Conservation (phyloP, 2,329 filamentous ascomycete species). For the Saccharata proteae region DNA sequence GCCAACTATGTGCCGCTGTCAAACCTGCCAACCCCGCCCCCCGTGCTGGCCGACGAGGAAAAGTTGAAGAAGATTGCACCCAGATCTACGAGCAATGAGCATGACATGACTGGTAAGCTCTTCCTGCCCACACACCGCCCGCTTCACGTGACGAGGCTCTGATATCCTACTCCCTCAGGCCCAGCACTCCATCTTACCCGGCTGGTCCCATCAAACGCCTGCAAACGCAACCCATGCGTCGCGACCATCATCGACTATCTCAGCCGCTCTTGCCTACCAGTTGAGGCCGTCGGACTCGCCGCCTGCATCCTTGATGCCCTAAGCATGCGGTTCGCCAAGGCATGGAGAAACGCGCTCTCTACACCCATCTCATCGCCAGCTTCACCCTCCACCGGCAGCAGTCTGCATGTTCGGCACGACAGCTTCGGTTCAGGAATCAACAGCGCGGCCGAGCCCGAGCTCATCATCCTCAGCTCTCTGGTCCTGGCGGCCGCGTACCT, state of each 20-base stretch:
- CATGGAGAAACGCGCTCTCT: constrained; percentile 18
- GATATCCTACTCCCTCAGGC: constrained; percentile 13
- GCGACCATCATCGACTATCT: constrained; percentile 19
- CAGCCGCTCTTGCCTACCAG: constrained; percentile 19
- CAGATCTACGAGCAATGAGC: not conserved
- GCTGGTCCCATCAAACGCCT: constrained; percentile 23
- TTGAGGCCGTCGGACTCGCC: constrained; percentile 24
- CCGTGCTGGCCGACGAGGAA: constrained; percentile 1
- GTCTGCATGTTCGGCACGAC: constrained; percentile 3
- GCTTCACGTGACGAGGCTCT: not conserved
- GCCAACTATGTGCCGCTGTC: constrained; percentile 26
- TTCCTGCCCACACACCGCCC: not conserved
- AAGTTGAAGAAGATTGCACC: too few species aligned
- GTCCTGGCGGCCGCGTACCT: constrained; percentile 23
- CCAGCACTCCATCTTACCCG: constrained; percentile 23
- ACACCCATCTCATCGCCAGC: constrained; percentile 6
- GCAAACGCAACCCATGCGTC: constrained; percentile 16
- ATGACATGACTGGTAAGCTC: too few species aligned
- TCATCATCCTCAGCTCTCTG: constrained; percentile 24
- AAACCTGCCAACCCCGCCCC: constrained; percentile 29
- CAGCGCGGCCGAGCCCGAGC: constrained; percentile 16
- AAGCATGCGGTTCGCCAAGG: constrained; percentile 19
- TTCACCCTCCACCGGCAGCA: constrained; percentile 2
- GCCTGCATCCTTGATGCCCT: constrained; percentile 26
- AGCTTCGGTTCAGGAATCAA: constrained; percentile 3